These are phyloP conservation scores for Bacterosira constricta DNA, from an alignment of 108 stramenopile species.

Conservation along the genomic window DNA sequence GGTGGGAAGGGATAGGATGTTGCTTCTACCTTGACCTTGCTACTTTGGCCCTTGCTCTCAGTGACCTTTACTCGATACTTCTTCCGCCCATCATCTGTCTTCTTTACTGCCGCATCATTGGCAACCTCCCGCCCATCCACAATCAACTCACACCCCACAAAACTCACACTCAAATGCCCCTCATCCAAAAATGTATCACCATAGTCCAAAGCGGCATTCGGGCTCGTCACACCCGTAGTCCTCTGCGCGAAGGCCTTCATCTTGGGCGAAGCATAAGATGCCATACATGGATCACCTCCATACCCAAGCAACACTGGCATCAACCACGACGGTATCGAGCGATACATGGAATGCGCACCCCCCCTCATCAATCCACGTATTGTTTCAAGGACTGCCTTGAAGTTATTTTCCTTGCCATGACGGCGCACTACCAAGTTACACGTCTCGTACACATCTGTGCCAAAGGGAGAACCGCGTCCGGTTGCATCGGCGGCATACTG, in stretches of 20 bases:
- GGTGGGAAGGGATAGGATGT: constrained; percentile 48
- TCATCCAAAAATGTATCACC: constrained; percentile 89
- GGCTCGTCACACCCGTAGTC: constrained; percentile 79
- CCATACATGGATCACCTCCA: constrained; percentile 81
- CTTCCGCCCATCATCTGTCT: constrained; percentile 18
- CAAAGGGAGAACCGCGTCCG: constrained; percentile 50
- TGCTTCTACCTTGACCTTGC: constrained; percentile 54
- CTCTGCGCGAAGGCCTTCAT: constrained; percentile 71
- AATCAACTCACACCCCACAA: constrained; percentile 52
- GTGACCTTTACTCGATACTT: constrained; percentile 70
- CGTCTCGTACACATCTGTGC: constrained; percentile 67
- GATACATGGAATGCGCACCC: constrained; percentile 75
- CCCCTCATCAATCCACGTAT: constrained; percentile 82
- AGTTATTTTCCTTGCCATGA: constrained; percentile 93
- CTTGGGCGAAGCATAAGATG: constrained; percentile 65
- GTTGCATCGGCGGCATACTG: constrained; percentile 79
- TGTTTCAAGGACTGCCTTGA: constrained; percentile 93
- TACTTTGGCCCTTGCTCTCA: constrained; percentile 16
- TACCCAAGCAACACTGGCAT: constrained; percentile 90
- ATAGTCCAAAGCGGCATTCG: constrained; percentile 79
- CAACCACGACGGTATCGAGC: constrained; percentile 92
- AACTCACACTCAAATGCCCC: constrained; percentile 74
- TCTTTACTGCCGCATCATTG: constrained; percentile 17
- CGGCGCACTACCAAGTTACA: constrained; percentile 92
- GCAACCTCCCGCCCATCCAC: constrained; percentile 38